Conservation (phyloP, 441 rosid genomes). For the Brassica hybrid region DNA sequence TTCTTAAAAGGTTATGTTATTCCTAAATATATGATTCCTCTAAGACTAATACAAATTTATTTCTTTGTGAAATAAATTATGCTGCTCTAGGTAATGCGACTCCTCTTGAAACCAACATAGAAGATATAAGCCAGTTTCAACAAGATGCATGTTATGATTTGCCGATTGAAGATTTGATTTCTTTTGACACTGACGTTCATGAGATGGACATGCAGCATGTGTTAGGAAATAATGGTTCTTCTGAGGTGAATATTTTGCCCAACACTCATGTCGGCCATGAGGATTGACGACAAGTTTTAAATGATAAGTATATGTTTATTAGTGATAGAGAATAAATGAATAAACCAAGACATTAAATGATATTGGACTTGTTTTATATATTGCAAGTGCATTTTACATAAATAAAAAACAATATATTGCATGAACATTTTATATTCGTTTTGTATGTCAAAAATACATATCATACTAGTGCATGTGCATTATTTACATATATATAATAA, state of each 20-base stretch:
- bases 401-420: background rate
- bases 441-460: background rate
- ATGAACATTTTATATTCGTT: background rate
- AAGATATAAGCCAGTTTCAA: background rate
- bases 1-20: background rate
- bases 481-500: background rate
- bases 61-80: background rate
- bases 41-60: background rate
- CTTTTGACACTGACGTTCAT: background rate
- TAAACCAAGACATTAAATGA: background rate
- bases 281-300: no score
- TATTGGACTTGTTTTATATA: background rate
- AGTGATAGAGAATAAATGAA: background rate
- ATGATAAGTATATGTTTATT: background rate
- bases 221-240: background rate
- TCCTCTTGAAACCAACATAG: background rate
- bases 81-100: background rate
- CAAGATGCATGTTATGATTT: background rate
- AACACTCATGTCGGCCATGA: background rate
- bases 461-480: background rate
- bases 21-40: background rate
- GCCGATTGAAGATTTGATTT: conserved; percentile 12
- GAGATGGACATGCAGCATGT: background rate
- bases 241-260: background rate
- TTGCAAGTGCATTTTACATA: background rate